Base-by-base conservation (phyloP, 169 alveolate species). In the Theileria luwenshuni region DNA sequence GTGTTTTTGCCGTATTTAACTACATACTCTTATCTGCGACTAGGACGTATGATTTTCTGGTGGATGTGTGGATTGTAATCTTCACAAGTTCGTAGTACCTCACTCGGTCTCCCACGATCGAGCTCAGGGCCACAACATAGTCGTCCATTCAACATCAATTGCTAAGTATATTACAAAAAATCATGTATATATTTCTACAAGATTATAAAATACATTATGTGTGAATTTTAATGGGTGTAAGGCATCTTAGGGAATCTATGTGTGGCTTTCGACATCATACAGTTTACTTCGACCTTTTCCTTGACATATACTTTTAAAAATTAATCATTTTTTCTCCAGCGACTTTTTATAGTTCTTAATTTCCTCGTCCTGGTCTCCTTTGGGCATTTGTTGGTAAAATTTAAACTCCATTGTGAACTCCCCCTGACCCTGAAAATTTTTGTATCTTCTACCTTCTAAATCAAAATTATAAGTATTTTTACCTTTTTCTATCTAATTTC, bases 341-440 rank as follows among this genome's bases (percentile, higher is more conserved):
- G 74, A 63, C 32, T 69, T 47, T 21, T 38, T 58, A 30, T 75
- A 70, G 35, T 80, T 83, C 76, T 86, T 83, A 38, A 83, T 65
- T 47, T 62, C 74, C 19, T 70, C 93, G n/a, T 91, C 93, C 68
- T 90, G 91, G 32, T 91, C 94, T 10, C 69, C 80, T 52, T 84
- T 83, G 47, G 76, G 75, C 88, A 92, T 91, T 41, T 76, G 91
- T 61, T 90, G 92, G 65, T 92, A 92, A 23, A 84, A 33, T 8
- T 88, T 65, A 71, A 92, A 95, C 74, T 95, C 98, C 97, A 96
- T 94, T 13, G 94, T 90, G 88, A 92, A 96, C 76, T 94, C 98
- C 19, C 99, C 99, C 83, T 93, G 94, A 0, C 98, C 97, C 83
- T 67, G 25, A 23, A 67, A 76, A 32, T n/a, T n/a, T n/a, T n/a